Percentiles rank a stretch among this genome's conserved stretches.
These are phyloP conservation scores for Xylariaceae sp. DNA, from an alignment of 2,329 filamentous ascomycete species.

Conservation along the genomic window DNA sequence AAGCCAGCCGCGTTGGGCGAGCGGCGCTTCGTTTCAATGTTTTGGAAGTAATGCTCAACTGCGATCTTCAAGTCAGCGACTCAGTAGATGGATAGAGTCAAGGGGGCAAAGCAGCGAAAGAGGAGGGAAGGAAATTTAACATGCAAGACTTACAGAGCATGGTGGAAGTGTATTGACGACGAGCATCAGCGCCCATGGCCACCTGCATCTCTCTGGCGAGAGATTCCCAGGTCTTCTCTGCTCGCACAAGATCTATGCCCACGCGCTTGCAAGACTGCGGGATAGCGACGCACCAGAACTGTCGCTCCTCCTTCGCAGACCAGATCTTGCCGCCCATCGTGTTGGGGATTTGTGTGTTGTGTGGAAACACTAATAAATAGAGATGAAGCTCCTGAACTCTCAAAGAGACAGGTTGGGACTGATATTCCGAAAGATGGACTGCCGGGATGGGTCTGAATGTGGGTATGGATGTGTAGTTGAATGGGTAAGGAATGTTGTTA, in stretches of 20 bases:
- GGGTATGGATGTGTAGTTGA: too few species aligned
- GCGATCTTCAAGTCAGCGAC: background rate
- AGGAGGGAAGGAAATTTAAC: background rate
- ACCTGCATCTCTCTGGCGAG: slow-evolving; percentile 37
- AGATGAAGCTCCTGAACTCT: too few species aligned
- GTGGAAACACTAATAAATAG: too few species aligned
- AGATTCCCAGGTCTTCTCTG: slow-evolving; percentile 33
- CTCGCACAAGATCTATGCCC: slow-evolving; percentile 26
- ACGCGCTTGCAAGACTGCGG: slow-evolving; percentile 35
- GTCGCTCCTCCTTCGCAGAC: slow-evolving; percentile 43
- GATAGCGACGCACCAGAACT: slow-evolving; percentile 44
- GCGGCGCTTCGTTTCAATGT: slow-evolving; percentile 34
- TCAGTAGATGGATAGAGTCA: background rate
- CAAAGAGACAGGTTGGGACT: too few species aligned
- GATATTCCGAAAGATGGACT: too few species aligned
- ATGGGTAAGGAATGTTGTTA: too few species aligned
- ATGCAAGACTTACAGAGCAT: slow-evolving; percentile 37
- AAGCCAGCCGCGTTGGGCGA: slow-evolving; percentile 36
- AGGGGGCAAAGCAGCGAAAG: background rate
- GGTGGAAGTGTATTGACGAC: slow-evolving; percentile 37
- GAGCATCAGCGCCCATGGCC: slow-evolving; percentile 32
- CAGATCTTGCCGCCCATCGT: slow-evolving; percentile 47
- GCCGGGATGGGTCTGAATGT: too few species aligned
- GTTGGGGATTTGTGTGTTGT: background rate
- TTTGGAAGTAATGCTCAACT: slow-evolving; percentile 45